These are phyloP conservation scores for Claviceps cyperi DNA, from an alignment of 2,329 filamentous ascomycete genomes.

Conservation along the genomic window DNA sequence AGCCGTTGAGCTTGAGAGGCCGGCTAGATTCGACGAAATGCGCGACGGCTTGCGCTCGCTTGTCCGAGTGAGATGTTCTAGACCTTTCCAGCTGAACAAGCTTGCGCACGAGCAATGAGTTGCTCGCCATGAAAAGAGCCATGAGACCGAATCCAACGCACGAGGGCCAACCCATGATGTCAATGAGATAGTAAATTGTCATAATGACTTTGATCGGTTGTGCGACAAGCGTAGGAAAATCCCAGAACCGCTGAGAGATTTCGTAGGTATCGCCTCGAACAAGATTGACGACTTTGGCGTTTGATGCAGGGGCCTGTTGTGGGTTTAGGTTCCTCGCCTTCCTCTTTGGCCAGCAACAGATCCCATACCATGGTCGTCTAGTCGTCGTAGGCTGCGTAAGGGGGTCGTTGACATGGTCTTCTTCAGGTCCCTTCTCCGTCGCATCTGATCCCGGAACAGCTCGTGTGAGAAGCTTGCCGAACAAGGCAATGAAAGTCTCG, in stretches of 20 bases:
- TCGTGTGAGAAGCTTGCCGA: constrained; percentile 23
- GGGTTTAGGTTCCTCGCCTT: neutral
- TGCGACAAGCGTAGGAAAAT: constrained; percentile 60
- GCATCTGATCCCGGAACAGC: constrained; percentile 24
- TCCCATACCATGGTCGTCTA: constrained; percentile 8
- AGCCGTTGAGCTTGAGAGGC: constrained; percentile 35
- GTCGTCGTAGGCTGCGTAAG: neutral
- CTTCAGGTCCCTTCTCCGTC: constrained; percentile 20
- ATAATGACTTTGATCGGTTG: constrained; percentile 66
- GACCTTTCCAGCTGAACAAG: constrained; percentile 55
- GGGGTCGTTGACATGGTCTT: constrained; percentile 4
- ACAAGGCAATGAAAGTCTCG: constrained; percentile 35
- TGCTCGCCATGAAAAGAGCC: constrained; percentile 52
- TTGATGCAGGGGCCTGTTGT: constrained; percentile 49
- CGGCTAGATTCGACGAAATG: constrained; percentile 81
- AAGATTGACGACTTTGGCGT: constrained; percentile 81
- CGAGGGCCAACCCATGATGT: constrained; percentile 67
- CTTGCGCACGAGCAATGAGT: constrained; percentile 49
- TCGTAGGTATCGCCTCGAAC: constrained; percentile 75
- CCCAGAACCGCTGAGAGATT: constrained; percentile 76
- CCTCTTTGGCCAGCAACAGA: constrained; percentile 11
- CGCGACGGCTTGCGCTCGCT: constrained; percentile 63
- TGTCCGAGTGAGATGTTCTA: constrained; percentile 61
- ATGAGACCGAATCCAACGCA: constrained; percentile 60
- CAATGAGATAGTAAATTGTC: constrained; percentile 47